Evolutionary conservation across 257 asterid genomes (phyloP).

Genomic region (Cordia subcordata): DNA sequence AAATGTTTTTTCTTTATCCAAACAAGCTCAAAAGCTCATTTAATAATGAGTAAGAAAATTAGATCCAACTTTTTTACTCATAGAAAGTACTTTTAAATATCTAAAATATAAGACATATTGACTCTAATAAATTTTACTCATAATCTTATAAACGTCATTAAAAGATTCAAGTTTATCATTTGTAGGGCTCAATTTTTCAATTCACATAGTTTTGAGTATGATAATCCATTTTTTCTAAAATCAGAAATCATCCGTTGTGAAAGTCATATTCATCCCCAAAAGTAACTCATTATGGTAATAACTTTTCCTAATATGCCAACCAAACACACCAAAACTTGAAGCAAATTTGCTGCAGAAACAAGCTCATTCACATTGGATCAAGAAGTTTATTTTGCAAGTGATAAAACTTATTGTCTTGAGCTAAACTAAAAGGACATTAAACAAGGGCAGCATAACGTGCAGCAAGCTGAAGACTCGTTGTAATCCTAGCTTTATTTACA

Average conservation of each 20-base stretch:
- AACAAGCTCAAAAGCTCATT: too few species aligned
- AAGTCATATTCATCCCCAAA: constrained; percentile 14
- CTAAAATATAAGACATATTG: too few species aligned
- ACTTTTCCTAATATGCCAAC: constrained; percentile 11
- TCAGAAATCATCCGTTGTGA: too few species aligned
- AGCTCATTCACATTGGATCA: constrained; percentile 1
- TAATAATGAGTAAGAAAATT: too few species aligned
- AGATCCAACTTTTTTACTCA: too few species aligned
- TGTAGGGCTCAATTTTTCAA: too few species aligned
- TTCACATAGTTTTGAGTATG: neutral
- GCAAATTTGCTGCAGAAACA: neutral
- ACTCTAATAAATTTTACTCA: too few species aligned
- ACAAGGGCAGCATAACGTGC: constrained; percentile 1
- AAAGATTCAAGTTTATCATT: too few species aligned
- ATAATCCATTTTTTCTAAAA: too few species aligned
- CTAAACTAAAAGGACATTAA: neutral
- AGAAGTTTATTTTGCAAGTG: constrained; percentile 12
- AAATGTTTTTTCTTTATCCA: too few species aligned
- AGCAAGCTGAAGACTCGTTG: constrained; percentile 6
- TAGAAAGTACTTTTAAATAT: too few species aligned
- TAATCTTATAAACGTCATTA: too few species aligned
- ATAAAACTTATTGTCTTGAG: neutral
- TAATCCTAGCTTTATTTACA: constrained; percentile 35
- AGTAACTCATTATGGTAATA: constrained; percentile 13
- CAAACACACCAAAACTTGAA: neutral